Conservation (phyloP, 208 protist species). For the Tetramitus jugosus region DNA sequence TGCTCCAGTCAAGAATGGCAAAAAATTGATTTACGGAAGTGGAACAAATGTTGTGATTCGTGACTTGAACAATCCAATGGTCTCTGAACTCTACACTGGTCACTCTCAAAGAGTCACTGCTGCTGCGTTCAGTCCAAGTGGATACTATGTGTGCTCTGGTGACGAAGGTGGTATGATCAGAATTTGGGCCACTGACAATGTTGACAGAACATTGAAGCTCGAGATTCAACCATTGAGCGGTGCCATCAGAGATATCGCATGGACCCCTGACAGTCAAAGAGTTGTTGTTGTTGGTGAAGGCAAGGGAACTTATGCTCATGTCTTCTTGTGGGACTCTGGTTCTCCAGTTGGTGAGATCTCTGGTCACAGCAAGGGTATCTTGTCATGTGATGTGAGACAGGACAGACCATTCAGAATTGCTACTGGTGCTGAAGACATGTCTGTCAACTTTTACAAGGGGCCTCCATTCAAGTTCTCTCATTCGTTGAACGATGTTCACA, state of each 20-base stretch:
- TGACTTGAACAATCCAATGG: background rate
- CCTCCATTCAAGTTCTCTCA: slow-evolving; percentile 53
- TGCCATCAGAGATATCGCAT: slow-evolving; percentile 50
- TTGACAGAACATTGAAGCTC: slow-evolving; percentile 34
- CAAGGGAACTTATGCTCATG: slow-evolving; percentile 39
- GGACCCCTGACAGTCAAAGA: slow-evolving; percentile 49
- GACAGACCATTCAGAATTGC: slow-evolving; percentile 45
- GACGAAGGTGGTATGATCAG: slow-evolving; percentile 48
- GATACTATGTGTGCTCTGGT: slow-evolving; percentile 46
- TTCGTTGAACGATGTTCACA: slow-evolving; percentile 35
- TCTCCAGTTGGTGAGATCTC: slow-evolving; percentile 44
- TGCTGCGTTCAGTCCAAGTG: slow-evolving; percentile 44
- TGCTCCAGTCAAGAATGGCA: background rate
- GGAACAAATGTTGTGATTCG: slow-evolving; percentile 1
- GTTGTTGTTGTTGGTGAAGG: slow-evolving; percentile 56
- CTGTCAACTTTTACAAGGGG: slow-evolving; percentile 58
- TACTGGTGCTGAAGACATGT: slow-evolving; percentile 41
- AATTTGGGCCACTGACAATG: slow-evolving; percentile 38
- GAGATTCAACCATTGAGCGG: slow-evolving; percentile 39
- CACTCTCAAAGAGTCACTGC: slow-evolving; percentile 36
- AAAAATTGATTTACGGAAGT: slow-evolving; percentile 4
- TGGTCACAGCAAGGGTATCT: slow-evolving; percentile 48
- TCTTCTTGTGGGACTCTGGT: slow-evolving; percentile 42
- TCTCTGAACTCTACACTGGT: background rate
- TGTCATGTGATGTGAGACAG: slow-evolving; percentile 27